Conservation (phyloP, 2,329 filamentous ascomycete genomes). For the Trichophyton equinum region DNA sequence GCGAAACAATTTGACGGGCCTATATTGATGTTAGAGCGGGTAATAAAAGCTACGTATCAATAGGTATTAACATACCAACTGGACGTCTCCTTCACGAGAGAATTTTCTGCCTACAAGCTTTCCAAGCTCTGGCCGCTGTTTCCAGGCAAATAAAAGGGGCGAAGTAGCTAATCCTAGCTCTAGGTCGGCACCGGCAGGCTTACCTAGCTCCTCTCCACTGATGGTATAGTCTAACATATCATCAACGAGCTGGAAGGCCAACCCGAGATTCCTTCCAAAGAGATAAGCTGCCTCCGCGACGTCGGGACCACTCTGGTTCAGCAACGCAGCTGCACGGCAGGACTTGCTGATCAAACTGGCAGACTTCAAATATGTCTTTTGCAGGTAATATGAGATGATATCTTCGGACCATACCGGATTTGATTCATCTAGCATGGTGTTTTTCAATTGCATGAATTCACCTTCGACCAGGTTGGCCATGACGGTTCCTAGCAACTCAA, state of each 20-base stretch:
- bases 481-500: slow-evolving; percentile 85
- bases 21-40: slow-evolving; percentile 26
- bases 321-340: slow-evolving; percentile 74
- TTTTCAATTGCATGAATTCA: slow-evolving; percentile 99
- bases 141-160: slow-evolving; percentile 91
- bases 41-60: not conserved
- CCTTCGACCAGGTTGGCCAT: slow-evolving; percentile 97
- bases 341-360: slow-evolving; percentile 93
- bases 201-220: slow-evolving; percentile 72
- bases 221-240: slow-evolving; percentile 96
- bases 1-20: slow-evolving; percentile 74
- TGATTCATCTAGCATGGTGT: slow-evolving; percentile 77
- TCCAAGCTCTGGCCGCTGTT: slow-evolving; percentile 70
- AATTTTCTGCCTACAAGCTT: slow-evolving; percentile 88
- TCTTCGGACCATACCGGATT: slow-evolving; percentile 79
- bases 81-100: slow-evolving; percentile 66
- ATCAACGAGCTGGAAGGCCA: slow-evolving; percentile 95
- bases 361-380: slow-evolving; percentile 97
- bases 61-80: slow-evolving; percentile 48
- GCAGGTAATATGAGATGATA: slow-evolving; percentile 81
- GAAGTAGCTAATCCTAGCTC: slow-evolving; percentile 90
- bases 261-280: slow-evolving; percentile 84
- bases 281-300: slow-evolving; percentile 84
- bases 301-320: slow-evolving; percentile 62
- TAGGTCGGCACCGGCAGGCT: slow-evolving; percentile 86